Base-by-base conservation (phyloP, 345 rosid species). In the Dipteronia sinensis region DNA sequence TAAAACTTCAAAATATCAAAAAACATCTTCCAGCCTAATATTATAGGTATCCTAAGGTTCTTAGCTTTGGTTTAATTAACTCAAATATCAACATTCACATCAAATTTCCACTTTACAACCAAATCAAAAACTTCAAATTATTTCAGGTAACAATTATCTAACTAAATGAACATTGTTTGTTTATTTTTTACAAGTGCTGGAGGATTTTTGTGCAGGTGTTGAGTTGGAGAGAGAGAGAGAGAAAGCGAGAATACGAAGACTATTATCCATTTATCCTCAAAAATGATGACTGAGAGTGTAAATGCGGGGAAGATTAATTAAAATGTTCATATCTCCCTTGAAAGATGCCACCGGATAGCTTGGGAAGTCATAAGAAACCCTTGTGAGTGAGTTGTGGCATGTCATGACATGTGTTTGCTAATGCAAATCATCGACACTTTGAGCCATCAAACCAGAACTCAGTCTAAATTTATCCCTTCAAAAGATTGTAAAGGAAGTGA, bases 191-290 rank as follows among this genome's bases (percentile, higher is more conserved):
- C 20, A 3, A 58, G 63, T 1, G 29, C 25, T 34, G 27, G 19
- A 72, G 53, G 55, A 59, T 72, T 34, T 72, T 72, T 38, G 38
- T 58, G 76, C 66, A 7, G 31, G 76, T 72, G 19, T 22, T 9
- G 38, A n/a, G 19, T 55, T 25, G 42, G 29, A 31, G 27, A 62
- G 8, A 58, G 0, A 3, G 63, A 42, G 31, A 68, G 3, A n/a
- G 55, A 68, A n/a, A n/a, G n/a, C n/a, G 29, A 20, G 63, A 55
- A 13, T 6, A 42, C 1, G 46, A 42, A 42, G 46, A 42, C 46
- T 31, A 31, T 31, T 31, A 31, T 6, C 46, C 34, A 31, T 31
- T 31, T 31, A 42, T 42, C 46, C 46, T 42, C 7, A 6, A 42
- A 42, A 42, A 42, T 42, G 46, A 42, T 42, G 46, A 42, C 46